Conservation (phyloP, 2,329 filamentous ascomycete species). For the Helotiales sp. region DNA sequence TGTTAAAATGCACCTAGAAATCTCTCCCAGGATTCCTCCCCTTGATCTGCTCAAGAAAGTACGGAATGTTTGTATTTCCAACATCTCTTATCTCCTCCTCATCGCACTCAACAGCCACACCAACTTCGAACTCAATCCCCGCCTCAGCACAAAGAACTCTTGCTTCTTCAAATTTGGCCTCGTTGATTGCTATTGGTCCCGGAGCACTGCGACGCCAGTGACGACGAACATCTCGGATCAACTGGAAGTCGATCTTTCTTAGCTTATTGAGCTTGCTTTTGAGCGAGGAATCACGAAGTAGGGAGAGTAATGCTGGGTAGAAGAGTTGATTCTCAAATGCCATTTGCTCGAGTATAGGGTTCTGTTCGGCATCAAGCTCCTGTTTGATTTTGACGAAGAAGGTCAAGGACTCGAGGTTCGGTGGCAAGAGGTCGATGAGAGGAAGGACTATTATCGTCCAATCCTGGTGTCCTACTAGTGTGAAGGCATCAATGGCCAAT, state of each 20-base stretch:
- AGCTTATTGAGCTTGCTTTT: background rate
- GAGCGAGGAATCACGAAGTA: background rate
- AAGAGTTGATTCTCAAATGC: background rate
- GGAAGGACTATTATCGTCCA: conserved; percentile 2
- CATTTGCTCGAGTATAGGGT: background rate
- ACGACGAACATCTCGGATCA: background rate
- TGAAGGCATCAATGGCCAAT: conserved; percentile 15
- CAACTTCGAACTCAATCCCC: too few species aligned
- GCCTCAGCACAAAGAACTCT: background rate
- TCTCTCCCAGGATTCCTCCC: background rate
- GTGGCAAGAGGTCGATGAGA: conserved; percentile 9
- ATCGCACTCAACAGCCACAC: background rate
- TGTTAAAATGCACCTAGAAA: background rate
- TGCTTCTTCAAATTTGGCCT: background rate
- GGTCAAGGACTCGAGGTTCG: conserved; percentile 3
- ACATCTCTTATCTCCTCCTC: background rate
- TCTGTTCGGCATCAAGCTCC: background rate
- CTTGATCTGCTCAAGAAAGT: conserved; percentile 3
- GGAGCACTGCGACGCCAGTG: too few species aligned
- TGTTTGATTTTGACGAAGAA: background rate
- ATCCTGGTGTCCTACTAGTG: conserved; percentile 14
- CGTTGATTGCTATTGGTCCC: too few species aligned
- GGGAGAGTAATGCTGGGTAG: background rate
- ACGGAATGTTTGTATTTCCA: background rate
- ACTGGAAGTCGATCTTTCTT: background rate